Conservation (phyloP, 2,329 filamentous ascomycete genomes). For the Plenodomus tracheiphilus region DNA sequence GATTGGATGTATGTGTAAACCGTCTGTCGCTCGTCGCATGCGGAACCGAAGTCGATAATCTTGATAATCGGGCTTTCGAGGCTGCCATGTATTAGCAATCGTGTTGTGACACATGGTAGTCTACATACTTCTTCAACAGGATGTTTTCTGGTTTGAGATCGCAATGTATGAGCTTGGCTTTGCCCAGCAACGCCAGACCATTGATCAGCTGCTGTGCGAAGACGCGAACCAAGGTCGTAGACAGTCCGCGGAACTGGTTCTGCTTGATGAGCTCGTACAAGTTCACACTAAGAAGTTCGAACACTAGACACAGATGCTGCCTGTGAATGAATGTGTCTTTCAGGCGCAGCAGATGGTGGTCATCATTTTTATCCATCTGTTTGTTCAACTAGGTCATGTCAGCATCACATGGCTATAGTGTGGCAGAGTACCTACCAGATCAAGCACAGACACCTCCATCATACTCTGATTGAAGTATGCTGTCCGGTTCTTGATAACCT, state of each 20-base stretch:
- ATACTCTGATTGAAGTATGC: constrained; percentile 99
- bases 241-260: constrained; percentile 96
- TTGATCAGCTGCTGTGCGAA: constrained; percentile 97
- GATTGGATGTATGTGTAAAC: constrained; percentile 99
- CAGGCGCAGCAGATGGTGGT: constrained; percentile 89
- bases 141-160: constrained; percentile 99
- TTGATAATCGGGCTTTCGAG: constrained; percentile 99
- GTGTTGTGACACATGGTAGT: not conserved
- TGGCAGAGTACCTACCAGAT: constrained; percentile 67
- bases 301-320: constrained; percentile 94
- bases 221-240: constrained; percentile 93
- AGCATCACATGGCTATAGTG: constrained; percentile 5
- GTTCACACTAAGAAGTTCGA: constrained; percentile 95
- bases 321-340: constrained; percentile 98
- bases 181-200: constrained; percentile 88
- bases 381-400: constrained; percentile 74
- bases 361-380: constrained; percentile 98
- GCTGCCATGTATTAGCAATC: constrained; percentile 44
- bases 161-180: constrained; percentile 95
- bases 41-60: constrained; percentile 98
- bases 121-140: constrained; percentile 79
- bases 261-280: constrained; percentile 99
- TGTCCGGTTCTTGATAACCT: constrained; percentile 98
- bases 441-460: constrained; percentile 99
- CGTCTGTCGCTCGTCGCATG: constrained; percentile 96